Evolutionary conservation across 1,284 basidiomycete species (phyloP).

Genomic region (Polyporus tsugae): DNA sequence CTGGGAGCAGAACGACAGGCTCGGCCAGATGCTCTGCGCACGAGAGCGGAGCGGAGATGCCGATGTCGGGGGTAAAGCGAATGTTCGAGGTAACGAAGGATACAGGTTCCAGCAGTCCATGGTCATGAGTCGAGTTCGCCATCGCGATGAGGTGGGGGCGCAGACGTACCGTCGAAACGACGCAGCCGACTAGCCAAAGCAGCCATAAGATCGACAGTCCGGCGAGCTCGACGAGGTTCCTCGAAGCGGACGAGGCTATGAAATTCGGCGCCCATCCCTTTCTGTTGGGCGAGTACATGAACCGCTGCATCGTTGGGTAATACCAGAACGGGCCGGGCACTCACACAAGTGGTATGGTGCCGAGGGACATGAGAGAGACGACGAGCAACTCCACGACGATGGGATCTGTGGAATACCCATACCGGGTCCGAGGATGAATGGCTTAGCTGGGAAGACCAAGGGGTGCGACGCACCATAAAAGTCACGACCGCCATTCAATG

Average conservation of each 20-base stretch:
- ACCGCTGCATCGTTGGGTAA: constrained; percentile 44
- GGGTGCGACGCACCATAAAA: constrained; percentile 63
- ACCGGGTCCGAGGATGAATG: not conserved
- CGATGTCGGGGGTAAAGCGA: no score
- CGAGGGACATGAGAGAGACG: constrained; percentile 63
- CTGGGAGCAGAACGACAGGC: constrained; percentile 62
- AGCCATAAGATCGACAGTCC: constrained; percentile 68
- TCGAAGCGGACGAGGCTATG: constrained; percentile 33
- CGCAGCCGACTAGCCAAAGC: constrained; percentile 72
- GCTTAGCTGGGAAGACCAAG: not conserved
- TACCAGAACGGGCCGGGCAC: constrained; percentile 35
- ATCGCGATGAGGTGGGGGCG: not conserved
- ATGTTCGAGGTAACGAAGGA: no score
- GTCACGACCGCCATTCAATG: constrained; percentile 61
- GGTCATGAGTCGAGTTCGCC: not conserved
- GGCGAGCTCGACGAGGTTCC: constrained; percentile 55
- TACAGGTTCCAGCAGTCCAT: no score
- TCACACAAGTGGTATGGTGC: constrained; percentile 67
- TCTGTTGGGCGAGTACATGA: constrained; percentile 44
- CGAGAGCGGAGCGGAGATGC: not conserved
- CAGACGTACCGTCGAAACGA: constrained; percentile 65
- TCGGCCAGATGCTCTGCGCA: constrained; percentile 57
- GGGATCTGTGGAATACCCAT: constrained; percentile 57
- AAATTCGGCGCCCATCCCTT: constrained; percentile 23
- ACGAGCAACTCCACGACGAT: constrained; percentile 70